Conservation (phyloP, 129 eudicot genomes). For the Helianthus annuus region HanXRQr2.0-SUNRISE NC_035448.2:12835709-12836208, state of each 20-base stretch:
- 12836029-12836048: slow-evolving; percentile 44
- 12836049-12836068: slow-evolving; percentile 36
- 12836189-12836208: slow-evolving; percentile 54
- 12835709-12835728: slow-evolving; percentile 46
- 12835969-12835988: slow-evolving; percentile 61
- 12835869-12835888: slow-evolving; percentile 50
- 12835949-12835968: slow-evolving; percentile 40
- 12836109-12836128: slow-evolving; percentile 50
- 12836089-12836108: slow-evolving; percentile 32
- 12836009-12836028: slow-evolving; percentile 37
- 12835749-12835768: slow-evolving; percentile 40
- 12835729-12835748: slow-evolving; percentile 44
- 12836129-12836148: slow-evolving; percentile 43
- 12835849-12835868: slow-evolving; percentile 43
- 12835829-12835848: slow-evolving; percentile 47
- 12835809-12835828: slow-evolving; percentile 51
- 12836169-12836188: slow-evolving; percentile 44
- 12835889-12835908: slow-evolving; percentile 67
- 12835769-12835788: slow-evolving; percentile 38
- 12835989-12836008: slow-evolving; percentile 56
- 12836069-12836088: slow-evolving; percentile 37
- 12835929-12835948: slow-evolving; percentile 48
- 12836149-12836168: slow-evolving; percentile 17
- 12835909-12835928: slow-evolving; percentile 68
- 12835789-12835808: slow-evolving; percentile 42